These are phyloP conservation scores for Stagonosporopsis rhizophila DNA, from an alignment of 2,329 filamentous ascomycete genomes.

Conservation along the genomic window DNA sequence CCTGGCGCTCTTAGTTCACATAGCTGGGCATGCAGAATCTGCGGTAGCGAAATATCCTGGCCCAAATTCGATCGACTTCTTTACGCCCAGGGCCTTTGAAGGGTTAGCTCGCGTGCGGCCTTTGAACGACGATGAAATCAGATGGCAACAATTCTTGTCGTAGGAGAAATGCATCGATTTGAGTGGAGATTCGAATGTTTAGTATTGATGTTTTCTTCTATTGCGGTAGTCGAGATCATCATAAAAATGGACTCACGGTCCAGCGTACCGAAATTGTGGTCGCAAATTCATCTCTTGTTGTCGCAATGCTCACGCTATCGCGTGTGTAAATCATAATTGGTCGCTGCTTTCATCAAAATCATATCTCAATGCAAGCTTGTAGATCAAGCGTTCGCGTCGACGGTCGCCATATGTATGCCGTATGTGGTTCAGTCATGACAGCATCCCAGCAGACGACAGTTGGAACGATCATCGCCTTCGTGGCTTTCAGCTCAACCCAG, in stretches of 20 bases:
- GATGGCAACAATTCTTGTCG: background rate
- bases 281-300: slow-evolving; percentile 24
- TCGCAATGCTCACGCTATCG: slow-evolving; percentile 16
- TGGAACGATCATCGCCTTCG: background rate
- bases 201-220: slow-evolving; percentile 26
- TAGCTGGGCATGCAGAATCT: background rate
- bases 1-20: background rate
- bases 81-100: background rate
- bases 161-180: background rate
- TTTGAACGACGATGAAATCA: background rate
- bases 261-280: slow-evolving; percentile 27
- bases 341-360: slow-evolving; percentile 11
- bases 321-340: slow-evolving; percentile 19
- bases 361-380: slow-evolving; percentile 8
- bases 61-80: background rate
- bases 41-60: background rate
- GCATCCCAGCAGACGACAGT: background rate
- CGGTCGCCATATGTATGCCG: background rate
- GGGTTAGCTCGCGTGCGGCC: background rate
- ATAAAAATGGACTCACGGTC: slow-evolving; percentile 20
- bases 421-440: background rate
- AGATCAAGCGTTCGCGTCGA: background rate
- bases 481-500: slow-evolving; percentile 37
- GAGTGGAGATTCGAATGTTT: slow-evolving; percentile 12
- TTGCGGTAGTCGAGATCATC: slow-evolving; percentile 8